Percentiles rank a stretch among this genome's conserved stretches.
phyloP scores from a whole-genome alignment of 2,329 filamentous ascomycete species.

The Didymella pomorum region DNA sequence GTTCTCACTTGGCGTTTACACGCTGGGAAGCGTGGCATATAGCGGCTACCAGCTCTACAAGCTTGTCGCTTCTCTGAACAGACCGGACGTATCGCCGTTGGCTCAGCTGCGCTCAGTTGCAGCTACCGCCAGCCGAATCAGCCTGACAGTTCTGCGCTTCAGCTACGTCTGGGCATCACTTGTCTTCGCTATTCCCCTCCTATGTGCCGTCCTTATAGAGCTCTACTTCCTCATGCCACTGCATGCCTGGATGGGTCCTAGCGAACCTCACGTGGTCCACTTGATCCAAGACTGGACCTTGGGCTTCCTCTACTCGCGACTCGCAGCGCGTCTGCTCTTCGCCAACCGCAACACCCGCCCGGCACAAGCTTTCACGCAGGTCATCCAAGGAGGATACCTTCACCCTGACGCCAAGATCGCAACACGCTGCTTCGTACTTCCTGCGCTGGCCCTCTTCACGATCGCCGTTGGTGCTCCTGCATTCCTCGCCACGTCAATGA shows the following conservation, averaged over 20 bases:
- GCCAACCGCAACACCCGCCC: slow-evolving; percentile 74
- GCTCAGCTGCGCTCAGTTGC: slow-evolving; percentile 39
- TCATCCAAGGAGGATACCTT: slow-evolving; percentile 74
- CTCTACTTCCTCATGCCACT: slow-evolving; percentile 88
- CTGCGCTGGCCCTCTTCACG: slow-evolving; percentile 68
- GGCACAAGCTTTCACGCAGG: slow-evolving; percentile 75
- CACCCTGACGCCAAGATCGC: slow-evolving; percentile 80
- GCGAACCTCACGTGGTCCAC: slow-evolving; percentile 74
- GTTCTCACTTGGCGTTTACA: slow-evolving; percentile 88
- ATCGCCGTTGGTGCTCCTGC: slow-evolving; percentile 72
- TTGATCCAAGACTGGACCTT: slow-evolving; percentile 94
- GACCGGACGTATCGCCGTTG: slow-evolving; percentile 41
- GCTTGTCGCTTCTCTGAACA: slow-evolving; percentile 42
- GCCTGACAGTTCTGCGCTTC: slow-evolving; percentile 59
- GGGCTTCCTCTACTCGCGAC: slow-evolving; percentile 87
- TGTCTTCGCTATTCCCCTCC: slow-evolving; percentile 78
- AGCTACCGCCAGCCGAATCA: slow-evolving; percentile 38
- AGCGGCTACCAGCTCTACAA: slow-evolving; percentile 59
- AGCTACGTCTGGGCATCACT: slow-evolving; percentile 79
- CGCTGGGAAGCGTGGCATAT: slow-evolving; percentile 75
- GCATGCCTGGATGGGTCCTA: slow-evolving; percentile 71
- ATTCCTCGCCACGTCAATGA: slow-evolving; percentile 62
- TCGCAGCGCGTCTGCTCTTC: slow-evolving; percentile 74
- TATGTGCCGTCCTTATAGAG: slow-evolving; percentile 82
- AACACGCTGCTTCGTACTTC: slow-evolving; percentile 86